phyloP scores from a whole-genome alignment of 2,329 filamentous ascomycete genomes.

The Colletotrichum sojae region DNA sequence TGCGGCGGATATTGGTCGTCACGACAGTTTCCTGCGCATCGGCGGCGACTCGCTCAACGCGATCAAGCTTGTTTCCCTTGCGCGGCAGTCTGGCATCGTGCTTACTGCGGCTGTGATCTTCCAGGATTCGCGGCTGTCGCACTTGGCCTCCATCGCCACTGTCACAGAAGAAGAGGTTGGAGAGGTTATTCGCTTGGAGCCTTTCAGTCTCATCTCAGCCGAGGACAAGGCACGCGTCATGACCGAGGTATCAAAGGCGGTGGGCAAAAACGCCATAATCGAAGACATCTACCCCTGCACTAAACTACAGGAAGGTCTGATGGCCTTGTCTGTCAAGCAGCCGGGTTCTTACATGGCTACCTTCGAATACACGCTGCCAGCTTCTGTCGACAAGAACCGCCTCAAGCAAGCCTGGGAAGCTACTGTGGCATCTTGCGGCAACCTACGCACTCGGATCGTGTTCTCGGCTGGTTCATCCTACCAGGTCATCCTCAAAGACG shows the following conservation, averaged over 20 bases:
- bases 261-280: constrained; percentile 1
- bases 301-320: constrained; percentile 40
- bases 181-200: neutral
- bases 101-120: constrained; percentile 46
- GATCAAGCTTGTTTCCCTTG: constrained; percentile 39
- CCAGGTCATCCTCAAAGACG: constrained; percentile 1
- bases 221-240: neutral
- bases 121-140: constrained; percentile 38
- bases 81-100: constrained; percentile 39
- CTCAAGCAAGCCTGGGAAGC: constrained; percentile 50
- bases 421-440: constrained; percentile 14
- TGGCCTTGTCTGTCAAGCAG: constrained; percentile 43
- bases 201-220: neutral
- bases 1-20: constrained; percentile 49
- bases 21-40: constrained; percentile 66
- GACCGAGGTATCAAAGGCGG: neutral
- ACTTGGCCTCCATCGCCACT: constrained; percentile 34
- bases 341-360: constrained; percentile 39
- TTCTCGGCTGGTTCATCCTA: constrained; percentile 7
- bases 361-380: constrained; percentile 5
- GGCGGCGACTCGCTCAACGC: constrained; percentile 53
- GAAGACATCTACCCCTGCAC: constrained; percentile 42
- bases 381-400: neutral
- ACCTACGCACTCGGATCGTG: constrained; percentile 33
- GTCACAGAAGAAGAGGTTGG: neutral